These are phyloP conservation scores for Neurospora cerealis DNA, from an alignment of 495 filamentous ascomycete species.

Conservation along the genomic window DNA sequence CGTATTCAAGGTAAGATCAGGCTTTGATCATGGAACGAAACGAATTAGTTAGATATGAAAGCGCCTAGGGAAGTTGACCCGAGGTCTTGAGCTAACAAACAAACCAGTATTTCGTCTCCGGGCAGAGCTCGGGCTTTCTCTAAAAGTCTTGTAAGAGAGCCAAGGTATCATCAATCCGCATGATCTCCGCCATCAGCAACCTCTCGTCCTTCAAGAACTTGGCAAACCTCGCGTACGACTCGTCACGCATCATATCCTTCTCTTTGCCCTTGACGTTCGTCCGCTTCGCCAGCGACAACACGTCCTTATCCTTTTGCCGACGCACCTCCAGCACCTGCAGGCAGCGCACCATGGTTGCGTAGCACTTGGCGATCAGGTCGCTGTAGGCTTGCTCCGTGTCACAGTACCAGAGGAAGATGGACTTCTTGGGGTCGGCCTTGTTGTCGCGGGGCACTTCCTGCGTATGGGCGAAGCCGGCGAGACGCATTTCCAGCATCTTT, in stretches of 20 bases:
- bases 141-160: slow-evolving; percentile 76
- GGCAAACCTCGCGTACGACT: slow-evolving; percentile 55
- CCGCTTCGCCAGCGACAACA: slow-evolving; percentile 68
- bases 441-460: slow-evolving; percentile 87
- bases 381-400: slow-evolving; percentile 59
- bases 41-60: no score
- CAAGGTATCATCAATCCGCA: slow-evolving; percentile 74
- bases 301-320: slow-evolving; percentile 50
- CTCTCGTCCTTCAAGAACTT: slow-evolving; percentile 65
- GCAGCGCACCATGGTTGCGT: slow-evolving; percentile 81
- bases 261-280: slow-evolving; percentile 75
- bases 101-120: neutral
- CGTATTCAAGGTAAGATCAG: no score
- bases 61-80: neutral
- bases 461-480: slow-evolving; percentile 70
- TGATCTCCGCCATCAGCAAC: slow-evolving; percentile 63
- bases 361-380: slow-evolving; percentile 62
- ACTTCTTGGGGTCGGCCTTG: slow-evolving; percentile 63
- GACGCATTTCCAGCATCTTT: slow-evolving; percentile 71
- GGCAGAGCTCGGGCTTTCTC: neutral
- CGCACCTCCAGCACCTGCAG: slow-evolving; percentile 69
- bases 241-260: slow-evolving; percentile 59
- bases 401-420: slow-evolving; percentile 84
- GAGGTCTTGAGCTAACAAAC: no score
- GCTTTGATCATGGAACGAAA: no score